Evolutionary conservation across 352 stramenopile genomes (phyloP).

Genomic region (Pythium aphanidermatum): DNA sequence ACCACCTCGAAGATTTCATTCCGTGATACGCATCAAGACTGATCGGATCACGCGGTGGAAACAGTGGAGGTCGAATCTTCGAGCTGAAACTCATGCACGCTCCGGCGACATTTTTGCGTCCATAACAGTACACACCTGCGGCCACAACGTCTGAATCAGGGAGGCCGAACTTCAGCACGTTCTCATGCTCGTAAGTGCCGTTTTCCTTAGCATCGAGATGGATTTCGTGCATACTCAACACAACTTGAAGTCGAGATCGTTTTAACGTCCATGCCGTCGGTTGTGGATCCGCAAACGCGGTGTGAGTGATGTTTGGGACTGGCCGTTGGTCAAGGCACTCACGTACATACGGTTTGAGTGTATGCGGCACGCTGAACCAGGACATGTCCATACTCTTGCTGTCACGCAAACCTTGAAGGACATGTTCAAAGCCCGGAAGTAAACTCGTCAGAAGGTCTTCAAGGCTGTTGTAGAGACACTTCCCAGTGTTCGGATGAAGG

Average conservation of each 20-base stretch:
- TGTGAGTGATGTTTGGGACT: not conserved
- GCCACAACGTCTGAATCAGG: not conserved
- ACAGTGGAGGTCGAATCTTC: too few species aligned
- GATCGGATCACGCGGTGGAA: too few species aligned
- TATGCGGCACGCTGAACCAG: not conserved
- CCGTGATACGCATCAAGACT: not conserved
- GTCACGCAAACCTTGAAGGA: not conserved
- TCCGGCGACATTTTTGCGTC: not conserved
- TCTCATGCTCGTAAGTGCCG: not conserved
- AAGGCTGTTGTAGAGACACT: not conserved
- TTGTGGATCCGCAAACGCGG: not conserved
- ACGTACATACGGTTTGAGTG: not conserved
- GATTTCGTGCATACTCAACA: conserved; percentile 6
- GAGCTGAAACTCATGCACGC: not conserved
- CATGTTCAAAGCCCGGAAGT: conserved; percentile 6
- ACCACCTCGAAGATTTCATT: not conserved
- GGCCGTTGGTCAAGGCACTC: not conserved
- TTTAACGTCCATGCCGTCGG: not conserved
- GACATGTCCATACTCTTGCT: not conserved
- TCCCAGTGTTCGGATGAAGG: conserved; percentile 2
- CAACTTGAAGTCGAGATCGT: not conserved
- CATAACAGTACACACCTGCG: not conserved
- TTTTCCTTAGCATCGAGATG: not conserved
- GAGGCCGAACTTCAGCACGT: not conserved
- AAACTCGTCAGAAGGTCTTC: not conserved